Evolutionary conservation across 148 eudicot genomes (phyloP).

Genomic region (Spergularia marina): DNA sequence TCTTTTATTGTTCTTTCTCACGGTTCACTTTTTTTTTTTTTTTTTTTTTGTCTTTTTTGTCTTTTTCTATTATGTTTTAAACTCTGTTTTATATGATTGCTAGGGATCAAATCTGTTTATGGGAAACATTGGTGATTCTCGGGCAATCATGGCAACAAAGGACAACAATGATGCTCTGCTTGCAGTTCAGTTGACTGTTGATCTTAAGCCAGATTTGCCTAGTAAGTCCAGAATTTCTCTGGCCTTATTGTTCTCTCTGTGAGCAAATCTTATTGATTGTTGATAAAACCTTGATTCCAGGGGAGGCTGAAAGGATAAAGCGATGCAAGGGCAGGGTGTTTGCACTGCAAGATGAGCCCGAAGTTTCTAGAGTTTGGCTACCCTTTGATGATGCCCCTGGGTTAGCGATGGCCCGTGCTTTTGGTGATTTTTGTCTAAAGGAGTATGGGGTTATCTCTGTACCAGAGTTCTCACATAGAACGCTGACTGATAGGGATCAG

Average conservation of each 20-base stretch:
- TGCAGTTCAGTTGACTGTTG: constrained; percentile 91
- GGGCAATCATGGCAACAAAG: constrained; percentile 85
- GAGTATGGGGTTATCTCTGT: constrained; percentile 95
- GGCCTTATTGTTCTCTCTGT: not conserved
- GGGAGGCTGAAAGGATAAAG: constrained; percentile 95
- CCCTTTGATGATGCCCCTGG: constrained; percentile 99
- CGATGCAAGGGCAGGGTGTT: constrained; percentile 93
- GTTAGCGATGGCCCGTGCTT: constrained; percentile 99
- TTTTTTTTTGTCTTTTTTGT: no score
- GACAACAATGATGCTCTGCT: constrained; percentile 56
- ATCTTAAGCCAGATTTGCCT: constrained; percentile 98
- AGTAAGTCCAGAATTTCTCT: constrained; percentile 42
- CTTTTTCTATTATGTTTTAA: not conserved
- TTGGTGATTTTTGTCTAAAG: constrained; percentile 96
- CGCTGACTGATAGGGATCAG: constrained; percentile 75
- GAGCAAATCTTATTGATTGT: constrained; percentile 8
- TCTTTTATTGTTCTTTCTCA: constrained; percentile 4
- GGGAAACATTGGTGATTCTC: constrained; percentile 91
- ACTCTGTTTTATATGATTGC: constrained; percentile 13
- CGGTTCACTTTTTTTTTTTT: not conserved
- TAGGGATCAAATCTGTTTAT: constrained; percentile 88
- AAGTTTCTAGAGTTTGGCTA: constrained; percentile 95
- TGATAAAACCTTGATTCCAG: constrained; percentile 34
- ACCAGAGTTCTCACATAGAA: constrained; percentile 76
- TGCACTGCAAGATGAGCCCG: constrained; percentile 98